Evolutionary conservation across 2,329 filamentous ascomycete genomes (phyloP).

Genomic region (Dactylellina cionopaga): DNA sequence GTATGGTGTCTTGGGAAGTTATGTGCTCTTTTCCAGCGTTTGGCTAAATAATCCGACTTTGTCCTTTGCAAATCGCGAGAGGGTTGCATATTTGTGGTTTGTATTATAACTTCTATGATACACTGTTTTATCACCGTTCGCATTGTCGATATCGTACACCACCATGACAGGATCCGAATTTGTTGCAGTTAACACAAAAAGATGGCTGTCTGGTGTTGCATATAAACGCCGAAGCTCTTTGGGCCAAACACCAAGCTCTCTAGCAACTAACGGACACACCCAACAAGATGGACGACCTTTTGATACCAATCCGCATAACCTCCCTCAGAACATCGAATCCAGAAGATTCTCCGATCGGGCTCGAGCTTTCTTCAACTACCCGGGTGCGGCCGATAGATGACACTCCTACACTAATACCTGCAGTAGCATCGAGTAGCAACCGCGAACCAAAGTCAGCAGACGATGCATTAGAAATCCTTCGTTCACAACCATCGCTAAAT

Average conservation of each 20-base stretch:
- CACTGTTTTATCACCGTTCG: neutral
- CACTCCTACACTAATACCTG: neutral
- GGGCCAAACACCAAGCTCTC: conserved; percentile 19
- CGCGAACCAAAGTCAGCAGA: conserved; percentile 41
- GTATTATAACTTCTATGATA: conserved; percentile 38
- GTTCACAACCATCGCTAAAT: conserved; percentile 34
- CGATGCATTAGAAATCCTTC: conserved; percentile 43
- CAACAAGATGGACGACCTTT: conserved; percentile 37
- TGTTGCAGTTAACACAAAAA: conserved; percentile 16
- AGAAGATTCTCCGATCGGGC: conserved; percentile 34
- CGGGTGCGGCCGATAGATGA: conserved; percentile 24
- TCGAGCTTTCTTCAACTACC: conserved; percentile 38
- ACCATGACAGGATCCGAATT: neutral
- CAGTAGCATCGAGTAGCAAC: neutral
- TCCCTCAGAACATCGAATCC: conserved; percentile 42
- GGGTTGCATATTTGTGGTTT: neutral
- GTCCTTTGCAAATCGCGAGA: neutral
- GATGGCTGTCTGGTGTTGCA: neutral
- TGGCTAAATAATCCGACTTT: neutral
- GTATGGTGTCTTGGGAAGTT: conserved; percentile 23
- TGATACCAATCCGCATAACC: conserved; percentile 47
- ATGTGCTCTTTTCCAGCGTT: conserved; percentile 3
- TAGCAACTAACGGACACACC: conserved; percentile 2
- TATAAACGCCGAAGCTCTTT: conserved; percentile 2
- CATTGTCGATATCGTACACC: neutral